These are phyloP conservation scores for Cudoniella acicularis DNA, from an alignment of 495 filamentous ascomycete genomes.

Conservation along the genomic window DNA sequence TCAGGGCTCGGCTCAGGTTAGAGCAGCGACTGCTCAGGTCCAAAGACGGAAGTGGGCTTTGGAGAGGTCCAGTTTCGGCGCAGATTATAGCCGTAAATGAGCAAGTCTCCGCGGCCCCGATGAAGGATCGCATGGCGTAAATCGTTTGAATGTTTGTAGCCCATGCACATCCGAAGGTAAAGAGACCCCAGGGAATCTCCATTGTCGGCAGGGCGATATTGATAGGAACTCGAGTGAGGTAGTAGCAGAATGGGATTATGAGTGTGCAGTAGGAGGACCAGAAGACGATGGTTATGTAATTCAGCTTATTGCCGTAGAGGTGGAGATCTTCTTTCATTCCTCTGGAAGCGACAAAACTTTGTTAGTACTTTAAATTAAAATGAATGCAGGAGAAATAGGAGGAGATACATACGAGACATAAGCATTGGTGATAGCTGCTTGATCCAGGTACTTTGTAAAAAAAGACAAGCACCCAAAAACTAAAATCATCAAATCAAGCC, in stretches of 20 bases:
- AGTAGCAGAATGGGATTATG: neutral
- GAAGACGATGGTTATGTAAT: neutral
- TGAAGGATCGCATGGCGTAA: neutral
- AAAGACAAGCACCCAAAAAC: neutral
- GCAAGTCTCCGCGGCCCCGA: too few relatives aligned
- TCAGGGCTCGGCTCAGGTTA: too few relatives aligned
- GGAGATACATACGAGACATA: too few relatives aligned
- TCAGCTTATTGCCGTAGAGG: neutral
- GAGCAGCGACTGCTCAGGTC: too few relatives aligned
- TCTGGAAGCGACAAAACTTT: too few relatives aligned
- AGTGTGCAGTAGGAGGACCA: neutral
- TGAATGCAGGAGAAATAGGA: too few relatives aligned
- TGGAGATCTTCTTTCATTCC: neutral
- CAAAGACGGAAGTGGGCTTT: too few relatives aligned
- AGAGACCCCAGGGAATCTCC: neutral
- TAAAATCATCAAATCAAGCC: neutral
- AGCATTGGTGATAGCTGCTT: neutral
- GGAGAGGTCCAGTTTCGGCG: too few relatives aligned
- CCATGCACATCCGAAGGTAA: neutral
- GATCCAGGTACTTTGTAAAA: neutral
- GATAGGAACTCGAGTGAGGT: neutral
- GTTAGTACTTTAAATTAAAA: too few relatives aligned
- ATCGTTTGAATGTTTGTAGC: neutral
- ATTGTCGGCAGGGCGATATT: neutral
- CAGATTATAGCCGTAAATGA: too few relatives aligned